Evolutionary conservation across 2,329 filamentous ascomycete genomes (phyloP).

Genomic region (Monosporascus cannonballus): DNA sequence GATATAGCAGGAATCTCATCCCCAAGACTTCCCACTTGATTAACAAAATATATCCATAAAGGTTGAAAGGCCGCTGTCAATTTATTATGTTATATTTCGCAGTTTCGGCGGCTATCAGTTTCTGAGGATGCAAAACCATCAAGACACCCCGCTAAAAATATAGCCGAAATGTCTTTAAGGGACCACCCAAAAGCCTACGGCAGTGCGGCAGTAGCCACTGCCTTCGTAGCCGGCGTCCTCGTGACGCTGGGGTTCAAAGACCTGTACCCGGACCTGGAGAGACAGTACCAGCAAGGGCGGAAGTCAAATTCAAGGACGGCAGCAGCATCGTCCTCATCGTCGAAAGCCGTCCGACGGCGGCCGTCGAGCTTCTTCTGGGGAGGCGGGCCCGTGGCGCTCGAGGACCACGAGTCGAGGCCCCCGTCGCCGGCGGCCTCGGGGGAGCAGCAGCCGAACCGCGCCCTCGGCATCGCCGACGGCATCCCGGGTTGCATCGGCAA

Average conservation of each 20-base stretch:
- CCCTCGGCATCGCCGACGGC: slow-evolving; percentile 57
- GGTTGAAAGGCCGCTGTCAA: too few species aligned
- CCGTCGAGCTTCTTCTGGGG: slow-evolving; percentile 41
- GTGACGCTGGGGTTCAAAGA: slow-evolving; percentile 75
- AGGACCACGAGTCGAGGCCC: slow-evolving; percentile 44
- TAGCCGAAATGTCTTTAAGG: slow-evolving; percentile 47
- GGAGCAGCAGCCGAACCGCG: slow-evolving; percentile 12
- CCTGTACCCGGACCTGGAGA: slow-evolving; percentile 68
- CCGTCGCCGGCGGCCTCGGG: slow-evolving; percentile 17
- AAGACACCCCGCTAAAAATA: too few species aligned
- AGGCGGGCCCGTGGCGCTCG: slow-evolving; percentile 40
- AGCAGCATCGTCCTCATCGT: not conserved
- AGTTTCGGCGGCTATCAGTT: too few species aligned
- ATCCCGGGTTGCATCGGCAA: slow-evolving; percentile 91
- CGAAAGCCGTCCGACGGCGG: slow-evolving; percentile 16
- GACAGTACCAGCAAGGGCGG: slow-evolving; percentile 49
- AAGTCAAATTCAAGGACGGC: slow-evolving; percentile 18
- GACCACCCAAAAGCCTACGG: slow-evolving; percentile 58
- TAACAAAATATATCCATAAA: too few species aligned
- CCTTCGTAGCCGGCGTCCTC: slow-evolving; percentile 72
- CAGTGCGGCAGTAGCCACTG: slow-evolving; percentile 59
- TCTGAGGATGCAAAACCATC: too few species aligned
- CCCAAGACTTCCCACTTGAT: too few species aligned
- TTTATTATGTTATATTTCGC: too few species aligned
- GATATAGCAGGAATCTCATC: too few species aligned